Evolutionary conservation across 371 early-diverging fungal species (phyloP).

Genomic region (Synchytrium microbalum): DNA sequence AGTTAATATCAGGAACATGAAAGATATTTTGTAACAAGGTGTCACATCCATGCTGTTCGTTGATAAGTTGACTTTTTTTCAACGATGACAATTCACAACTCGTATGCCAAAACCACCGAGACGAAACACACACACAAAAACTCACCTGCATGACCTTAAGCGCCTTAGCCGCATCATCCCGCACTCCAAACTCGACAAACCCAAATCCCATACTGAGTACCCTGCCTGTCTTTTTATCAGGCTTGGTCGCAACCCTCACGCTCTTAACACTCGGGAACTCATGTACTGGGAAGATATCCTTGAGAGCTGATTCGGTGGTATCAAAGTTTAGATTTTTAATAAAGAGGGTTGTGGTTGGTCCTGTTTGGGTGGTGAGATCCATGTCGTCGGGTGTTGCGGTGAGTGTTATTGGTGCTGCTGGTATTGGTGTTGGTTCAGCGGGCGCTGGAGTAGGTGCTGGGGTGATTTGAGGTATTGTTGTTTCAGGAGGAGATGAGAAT

Average conservation of each 20-base stretch:
- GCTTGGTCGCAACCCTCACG: constrained; percentile 69
- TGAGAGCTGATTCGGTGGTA: constrained; percentile 69
- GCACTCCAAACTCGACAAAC: constrained; percentile 81
- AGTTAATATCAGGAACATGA: no score
- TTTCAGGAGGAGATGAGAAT: constrained; percentile 45
- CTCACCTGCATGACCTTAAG: constrained; percentile 68
- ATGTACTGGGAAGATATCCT: constrained; percentile 48
- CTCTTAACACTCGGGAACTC: constrained; percentile 64
- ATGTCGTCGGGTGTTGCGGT: constrained; percentile 20
- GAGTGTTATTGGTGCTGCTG: background rate
- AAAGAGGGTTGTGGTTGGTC: constrained; percentile 66
- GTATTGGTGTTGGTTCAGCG: background rate
- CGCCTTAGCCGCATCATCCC: constrained; percentile 71
- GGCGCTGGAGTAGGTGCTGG: constrained; percentile 9
- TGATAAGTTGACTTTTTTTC: no score
- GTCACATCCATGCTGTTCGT: no score
- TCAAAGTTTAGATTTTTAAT: constrained; percentile 91
- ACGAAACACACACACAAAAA: background rate
- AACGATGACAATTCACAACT: no score
- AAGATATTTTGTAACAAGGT: no score
- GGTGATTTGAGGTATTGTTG: constrained; percentile 34
- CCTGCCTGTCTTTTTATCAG: constrained; percentile 70
- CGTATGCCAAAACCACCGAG: no score
- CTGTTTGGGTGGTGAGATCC: constrained; percentile 29
- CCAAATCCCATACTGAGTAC: constrained; percentile 86